phyloP scores from a whole-genome alignment of 352 stramenopile species.

The Pseudoperonospora humuli region DNA sequence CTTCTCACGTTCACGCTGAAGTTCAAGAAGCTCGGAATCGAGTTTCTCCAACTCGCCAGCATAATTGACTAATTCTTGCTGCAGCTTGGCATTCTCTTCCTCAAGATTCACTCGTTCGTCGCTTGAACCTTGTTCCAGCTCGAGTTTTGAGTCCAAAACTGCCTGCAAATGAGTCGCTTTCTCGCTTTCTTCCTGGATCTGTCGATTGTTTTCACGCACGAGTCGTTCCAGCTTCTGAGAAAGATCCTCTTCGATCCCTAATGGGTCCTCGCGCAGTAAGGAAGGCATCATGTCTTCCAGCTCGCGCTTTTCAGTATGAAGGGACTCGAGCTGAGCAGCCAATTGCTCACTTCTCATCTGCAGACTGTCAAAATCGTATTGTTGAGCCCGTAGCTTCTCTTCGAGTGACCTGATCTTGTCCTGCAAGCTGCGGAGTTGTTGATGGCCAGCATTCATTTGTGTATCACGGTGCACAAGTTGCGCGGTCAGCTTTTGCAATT shows the following conservation, averaged over 20 bases:
- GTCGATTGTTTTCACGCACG: conserved; percentile 29
- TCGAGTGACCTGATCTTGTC: conserved; percentile 22
- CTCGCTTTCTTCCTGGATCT: conserved; percentile 35
- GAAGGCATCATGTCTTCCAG: conserved; percentile 22
- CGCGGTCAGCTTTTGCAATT: conserved; percentile 31
- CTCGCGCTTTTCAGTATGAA: conserved; percentile 32
- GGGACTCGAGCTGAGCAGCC: conserved; percentile 23
- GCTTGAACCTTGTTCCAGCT: conserved; percentile 15
- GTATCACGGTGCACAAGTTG: conserved; percentile 38
- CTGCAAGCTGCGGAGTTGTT: conserved; percentile 33
- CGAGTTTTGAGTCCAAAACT: conserved; percentile 25
- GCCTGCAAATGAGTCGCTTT: conserved; percentile 37
- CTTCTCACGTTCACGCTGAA: conserved; percentile 43
- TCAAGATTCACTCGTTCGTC: conserved; percentile 19
- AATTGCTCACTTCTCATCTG: conserved; percentile 29
- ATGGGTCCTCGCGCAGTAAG: conserved; percentile 16
- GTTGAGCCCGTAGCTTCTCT: conserved; percentile 26
- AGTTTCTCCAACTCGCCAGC: conserved; percentile 19
- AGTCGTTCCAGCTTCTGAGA: conserved; percentile 36
- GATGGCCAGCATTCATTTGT: conserved; percentile 36
- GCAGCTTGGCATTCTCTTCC: conserved; percentile 19
- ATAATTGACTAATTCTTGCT: conserved; percentile 21
- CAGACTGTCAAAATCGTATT: conserved; percentile 27
- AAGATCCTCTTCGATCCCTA: conserved; percentile 24
- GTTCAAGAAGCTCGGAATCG: conserved; percentile 26